phyloP scores from a whole-genome alignment of 164 flowering plant genomes.

The Chimonanthus salicifolius region DNA sequence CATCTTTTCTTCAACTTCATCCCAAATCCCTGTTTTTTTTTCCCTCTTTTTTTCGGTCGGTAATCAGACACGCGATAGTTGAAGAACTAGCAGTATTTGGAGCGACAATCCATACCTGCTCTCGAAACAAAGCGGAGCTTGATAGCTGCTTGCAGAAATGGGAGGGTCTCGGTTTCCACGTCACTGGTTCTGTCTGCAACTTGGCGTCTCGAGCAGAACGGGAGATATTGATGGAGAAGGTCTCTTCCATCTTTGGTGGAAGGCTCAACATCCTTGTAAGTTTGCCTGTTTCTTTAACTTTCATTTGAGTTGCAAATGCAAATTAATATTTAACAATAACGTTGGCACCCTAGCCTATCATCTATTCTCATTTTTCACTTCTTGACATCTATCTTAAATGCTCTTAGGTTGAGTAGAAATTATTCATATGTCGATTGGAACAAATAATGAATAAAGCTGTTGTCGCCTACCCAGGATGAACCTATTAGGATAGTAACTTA shows the following conservation, averaged over 20 bases:
- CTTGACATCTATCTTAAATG: no score
- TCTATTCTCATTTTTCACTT: no score
- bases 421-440: no score
- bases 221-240: conserved; percentile 25
- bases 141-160: conserved; percentile 29
- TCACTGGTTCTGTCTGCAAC: conserved; percentile 39
- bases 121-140: conserved; percentile 31
- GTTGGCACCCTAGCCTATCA: no score
- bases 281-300: not conserved
- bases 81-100: conserved; percentile 46
- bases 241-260: conserved; percentile 25
- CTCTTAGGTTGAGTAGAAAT: no score
- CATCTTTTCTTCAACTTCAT: not conserved
- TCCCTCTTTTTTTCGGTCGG: no score
- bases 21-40: not conserved
- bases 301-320: no score
- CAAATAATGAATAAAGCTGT: no score
- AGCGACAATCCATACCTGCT: conserved; percentile 36
- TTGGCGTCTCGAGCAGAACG: conserved; percentile 21
- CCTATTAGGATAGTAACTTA: no score
- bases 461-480: no score
- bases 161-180: conserved; percentile 30
- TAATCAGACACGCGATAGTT: conserved; percentile 33
- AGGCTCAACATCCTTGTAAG: conserved; percentile 43
- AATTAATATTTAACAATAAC: no score